phyloP scores from a whole-genome alignment of 1,284 basidiomycete genomes.

The Fistulinella staudtii region DNA sequence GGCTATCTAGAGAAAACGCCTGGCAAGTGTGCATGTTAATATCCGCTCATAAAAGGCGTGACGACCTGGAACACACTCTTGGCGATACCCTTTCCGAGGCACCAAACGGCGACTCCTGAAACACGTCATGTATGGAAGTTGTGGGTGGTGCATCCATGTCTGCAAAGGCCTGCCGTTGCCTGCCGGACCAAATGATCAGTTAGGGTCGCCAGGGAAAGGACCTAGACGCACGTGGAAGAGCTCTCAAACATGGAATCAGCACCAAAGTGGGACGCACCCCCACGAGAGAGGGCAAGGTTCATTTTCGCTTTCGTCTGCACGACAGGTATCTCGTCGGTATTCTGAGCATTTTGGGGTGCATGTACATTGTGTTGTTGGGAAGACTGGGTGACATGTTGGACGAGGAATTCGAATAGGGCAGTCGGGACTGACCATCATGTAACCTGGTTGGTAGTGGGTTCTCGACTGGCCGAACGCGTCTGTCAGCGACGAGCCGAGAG shows the following conservation, averaged over 20 bases:
- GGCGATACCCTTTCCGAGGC: constrained; percentile 22
- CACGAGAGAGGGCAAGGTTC: constrained; percentile 60
- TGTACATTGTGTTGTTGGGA: constrained; percentile 55
- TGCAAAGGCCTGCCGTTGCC: constrained; percentile 56
- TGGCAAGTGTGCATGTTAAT: constrained; percentile 4
- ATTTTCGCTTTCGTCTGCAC: constrained; percentile 75
- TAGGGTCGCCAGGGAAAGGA: not conserved
- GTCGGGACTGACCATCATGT: constrained; percentile 56
- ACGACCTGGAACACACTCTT: constrained; percentile 32
- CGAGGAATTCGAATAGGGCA: not conserved
- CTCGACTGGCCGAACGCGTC: constrained; percentile 65
- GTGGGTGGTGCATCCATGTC: constrained; percentile 75
- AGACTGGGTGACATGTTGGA: constrained; percentile 39
- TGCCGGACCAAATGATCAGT: constrained; percentile 10
- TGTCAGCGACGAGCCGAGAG: constrained; percentile 29
- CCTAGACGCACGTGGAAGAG: constrained; percentile 47
- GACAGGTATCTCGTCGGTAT: constrained; percentile 63
- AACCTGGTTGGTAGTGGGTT: constrained; percentile 71
- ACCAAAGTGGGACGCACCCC: constrained; percentile 62
- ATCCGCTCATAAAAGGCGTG: not conserved
- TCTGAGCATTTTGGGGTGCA: constrained; percentile 53
- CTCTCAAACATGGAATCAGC: constrained; percentile 79
- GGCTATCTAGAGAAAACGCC: constrained; percentile 23
- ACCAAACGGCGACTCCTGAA: constrained; percentile 45
- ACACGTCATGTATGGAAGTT: constrained; percentile 65